A percentile compares a stretch with the other conserved stretches of the same genome.
phyloP scores from a whole-genome alignment of 192 early-diverging fungal genomes.

The Coemansia sp. region DNA sequence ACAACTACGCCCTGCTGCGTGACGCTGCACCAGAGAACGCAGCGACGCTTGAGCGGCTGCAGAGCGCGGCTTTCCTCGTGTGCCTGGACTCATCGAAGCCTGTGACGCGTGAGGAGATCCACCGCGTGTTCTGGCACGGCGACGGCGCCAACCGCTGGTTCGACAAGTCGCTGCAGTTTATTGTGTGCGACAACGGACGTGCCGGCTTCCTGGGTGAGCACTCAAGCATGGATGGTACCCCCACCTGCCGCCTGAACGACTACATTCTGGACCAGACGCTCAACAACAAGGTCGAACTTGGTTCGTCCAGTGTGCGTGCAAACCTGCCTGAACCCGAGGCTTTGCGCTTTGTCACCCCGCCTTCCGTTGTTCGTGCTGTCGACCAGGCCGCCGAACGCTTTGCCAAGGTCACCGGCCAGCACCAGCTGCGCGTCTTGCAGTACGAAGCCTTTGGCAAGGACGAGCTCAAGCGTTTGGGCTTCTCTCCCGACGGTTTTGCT shows the following conservation, averaged over 20 bases:
- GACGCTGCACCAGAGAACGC: slow-evolving; percentile 68
- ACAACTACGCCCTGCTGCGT: slow-evolving; percentile 68
- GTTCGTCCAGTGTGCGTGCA: slow-evolving; percentile 53
- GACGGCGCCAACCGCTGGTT: slow-evolving; percentile 97
- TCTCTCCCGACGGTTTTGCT: slow-evolving; percentile 76
- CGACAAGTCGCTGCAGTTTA: slow-evolving; percentile 96
- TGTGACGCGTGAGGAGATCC: slow-evolving; percentile 84
- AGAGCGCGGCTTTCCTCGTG: slow-evolving; percentile 82
- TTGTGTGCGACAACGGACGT: slow-evolving; percentile 96
- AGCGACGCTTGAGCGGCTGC: slow-evolving; percentile 73
- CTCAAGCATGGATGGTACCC: slow-evolving; percentile 93
- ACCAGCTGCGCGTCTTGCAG: slow-evolving; percentile 80
- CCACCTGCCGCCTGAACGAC: slow-evolving; percentile 85
- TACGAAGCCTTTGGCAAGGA: slow-evolving; percentile 92
- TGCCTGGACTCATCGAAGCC: slow-evolving; percentile 88
- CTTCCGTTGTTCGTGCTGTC: slow-evolving; percentile 59
- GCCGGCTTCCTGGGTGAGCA: slow-evolving; percentile 94
- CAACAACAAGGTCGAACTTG: slow-evolving; percentile 72
- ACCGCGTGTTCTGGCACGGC: slow-evolving; percentile 91
- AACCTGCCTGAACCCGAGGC: slow-evolving; percentile 64
- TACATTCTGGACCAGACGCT: slow-evolving; percentile 59
- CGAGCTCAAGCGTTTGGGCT: slow-evolving; percentile 81
- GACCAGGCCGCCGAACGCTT: slow-evolving; percentile 73
- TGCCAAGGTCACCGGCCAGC: slow-evolving; percentile 70
- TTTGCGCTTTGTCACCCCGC: slow-evolving; percentile 71